These are phyloP conservation scores for Coemansia sp. DNA, from an alignment of 192 early-diverging fungal genomes.

Conservation along the genomic window DNA sequence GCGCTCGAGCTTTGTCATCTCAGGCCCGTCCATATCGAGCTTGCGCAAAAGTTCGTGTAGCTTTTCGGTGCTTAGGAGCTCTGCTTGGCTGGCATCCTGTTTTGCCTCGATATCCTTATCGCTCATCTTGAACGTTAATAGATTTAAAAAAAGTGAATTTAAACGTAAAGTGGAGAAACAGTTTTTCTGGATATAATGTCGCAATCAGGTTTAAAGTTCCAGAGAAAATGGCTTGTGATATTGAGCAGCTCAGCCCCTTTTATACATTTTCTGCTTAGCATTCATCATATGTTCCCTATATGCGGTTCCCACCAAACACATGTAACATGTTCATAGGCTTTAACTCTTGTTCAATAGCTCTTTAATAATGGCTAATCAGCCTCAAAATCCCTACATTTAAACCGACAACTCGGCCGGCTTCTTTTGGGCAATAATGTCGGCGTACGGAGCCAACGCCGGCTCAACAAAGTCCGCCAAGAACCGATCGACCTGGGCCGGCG, in stretches of 20 bases:
- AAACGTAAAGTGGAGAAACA: neutral
- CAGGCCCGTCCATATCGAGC: constrained; percentile 24
- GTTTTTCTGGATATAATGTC: too few relatives aligned
- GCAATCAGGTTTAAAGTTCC: too few relatives aligned
- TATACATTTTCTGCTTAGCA: too few relatives aligned
- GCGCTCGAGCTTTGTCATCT: constrained; percentile 28
- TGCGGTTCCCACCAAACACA: too few relatives aligned
- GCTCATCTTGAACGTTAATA: neutral
- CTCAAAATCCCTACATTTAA: constrained; percentile 1
- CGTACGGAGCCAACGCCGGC: constrained; percentile 78
- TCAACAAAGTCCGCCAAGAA: constrained; percentile 81
- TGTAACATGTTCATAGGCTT: too few relatives aligned
- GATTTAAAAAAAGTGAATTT: neutral
- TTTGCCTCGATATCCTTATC: neutral
- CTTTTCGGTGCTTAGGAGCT: constrained; percentile 21
- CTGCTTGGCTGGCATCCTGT: constrained; percentile 3
- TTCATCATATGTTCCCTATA: too few relatives aligned
- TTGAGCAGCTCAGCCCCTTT: too few relatives aligned
- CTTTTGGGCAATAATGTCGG: constrained; percentile 55
- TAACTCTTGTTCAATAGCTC: too few relatives aligned
- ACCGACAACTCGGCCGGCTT: constrained; percentile 48
- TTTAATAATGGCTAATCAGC: too few relatives aligned
- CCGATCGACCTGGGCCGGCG: constrained; percentile 86
- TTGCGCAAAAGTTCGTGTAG: constrained; percentile 32
- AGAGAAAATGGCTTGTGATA: too few relatives aligned